Evolutionary conservation across 768 basidiomycete genomes (phyloP), one percentile per base, ranked within the genome.

Genomic region (Lentinula lateritia): DNA sequence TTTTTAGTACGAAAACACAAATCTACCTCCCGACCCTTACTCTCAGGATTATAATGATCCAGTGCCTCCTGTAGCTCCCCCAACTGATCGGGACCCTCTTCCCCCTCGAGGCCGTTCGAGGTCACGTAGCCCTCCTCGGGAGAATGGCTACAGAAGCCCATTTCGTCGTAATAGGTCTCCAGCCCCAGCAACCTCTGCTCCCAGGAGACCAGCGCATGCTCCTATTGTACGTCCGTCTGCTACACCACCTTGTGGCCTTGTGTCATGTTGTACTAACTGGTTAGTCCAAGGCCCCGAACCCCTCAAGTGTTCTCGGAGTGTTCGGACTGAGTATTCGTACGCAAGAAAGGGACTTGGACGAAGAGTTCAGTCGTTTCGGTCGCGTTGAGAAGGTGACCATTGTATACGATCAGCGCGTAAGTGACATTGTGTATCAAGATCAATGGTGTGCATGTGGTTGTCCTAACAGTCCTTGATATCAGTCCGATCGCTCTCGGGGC

Each of bases 301-400:
- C 94, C 20, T 89, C 90, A 67, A 88, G 82, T 63, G 94, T 96
- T 36, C 81, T 99, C 63, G 96, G 96, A 61, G 94, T 98, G n/a
- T 99, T 98, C 66, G 96, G 96, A n/a, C 77, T 98, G 45, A 95
- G 93, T 67, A 96, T 99, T 61, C 86, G 95, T 59, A 98, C 96
- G 3, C 84, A 88, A 59, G 96, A 99, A 71, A 85, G 91, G 45
- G 96, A 98, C 71, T 78, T 99, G 52, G 93, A 98, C 66, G 92
- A 96, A 65, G 95, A 97, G 73, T 98, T 99, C 67, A 85, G 79
- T 67, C 84, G 92, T 52, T 91, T 87, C 66, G 96, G 96, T 23
- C 82, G 85, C 39, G 95, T 97, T 53, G 92, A 95, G 72, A 98
- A 97, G 73, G 95, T 96, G 50, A 92, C 90, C 58, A 95, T 98